Evolutionary conservation across 208 protist genomes (phyloP).

Genomic region (Porcisia deanei): DNA sequence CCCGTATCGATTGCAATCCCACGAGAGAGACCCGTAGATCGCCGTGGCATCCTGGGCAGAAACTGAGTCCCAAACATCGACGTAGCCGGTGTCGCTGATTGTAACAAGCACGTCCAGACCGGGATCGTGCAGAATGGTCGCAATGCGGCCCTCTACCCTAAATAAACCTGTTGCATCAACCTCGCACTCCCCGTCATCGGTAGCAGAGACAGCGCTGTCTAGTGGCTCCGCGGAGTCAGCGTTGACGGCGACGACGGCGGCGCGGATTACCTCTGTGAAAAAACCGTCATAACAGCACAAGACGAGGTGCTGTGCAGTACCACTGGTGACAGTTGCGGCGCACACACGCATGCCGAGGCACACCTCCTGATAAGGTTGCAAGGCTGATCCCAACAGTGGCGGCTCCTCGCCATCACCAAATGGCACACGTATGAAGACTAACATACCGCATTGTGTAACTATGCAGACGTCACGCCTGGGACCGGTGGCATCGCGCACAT

Average conservation of each 20-base stretch:
- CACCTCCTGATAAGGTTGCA: conserved; percentile 27
- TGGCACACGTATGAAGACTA: conserved; percentile 14
- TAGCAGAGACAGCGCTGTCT: neutral
- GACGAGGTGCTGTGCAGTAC: conserved; percentile 1
- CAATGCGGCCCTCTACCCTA: conserved; percentile 41
- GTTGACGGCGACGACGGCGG: conserved; percentile 1
- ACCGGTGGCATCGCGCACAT: neutral
- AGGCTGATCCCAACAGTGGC: neutral
- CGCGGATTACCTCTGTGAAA: conserved; percentile 26
- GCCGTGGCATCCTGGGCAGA: conserved; percentile 40
- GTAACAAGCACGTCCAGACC: conserved; percentile 31
- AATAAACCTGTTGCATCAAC: conserved; percentile 41
- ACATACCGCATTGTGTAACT: conserved; percentile 10
- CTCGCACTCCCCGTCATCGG: conserved; percentile 6
- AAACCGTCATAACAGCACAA: conserved; percentile 26
- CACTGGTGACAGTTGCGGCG: neutral
- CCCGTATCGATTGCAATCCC: conserved; percentile 27
- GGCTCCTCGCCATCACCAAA: no score
- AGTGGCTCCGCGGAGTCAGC: neutral
- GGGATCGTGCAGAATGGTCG: conserved; percentile 34
- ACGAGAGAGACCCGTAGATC: conserved; percentile 36
- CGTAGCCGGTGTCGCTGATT: conserved; percentile 45
- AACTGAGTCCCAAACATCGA: conserved; percentile 62
- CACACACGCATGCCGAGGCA: conserved; percentile 17
- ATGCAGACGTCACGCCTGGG: conserved; percentile 11